Evolutionary conservation across 108 stramenopile genomes (phyloP), one percentile per base, ranked within the genome.

Genomic region (Cyclotella cryptica): DNA sequence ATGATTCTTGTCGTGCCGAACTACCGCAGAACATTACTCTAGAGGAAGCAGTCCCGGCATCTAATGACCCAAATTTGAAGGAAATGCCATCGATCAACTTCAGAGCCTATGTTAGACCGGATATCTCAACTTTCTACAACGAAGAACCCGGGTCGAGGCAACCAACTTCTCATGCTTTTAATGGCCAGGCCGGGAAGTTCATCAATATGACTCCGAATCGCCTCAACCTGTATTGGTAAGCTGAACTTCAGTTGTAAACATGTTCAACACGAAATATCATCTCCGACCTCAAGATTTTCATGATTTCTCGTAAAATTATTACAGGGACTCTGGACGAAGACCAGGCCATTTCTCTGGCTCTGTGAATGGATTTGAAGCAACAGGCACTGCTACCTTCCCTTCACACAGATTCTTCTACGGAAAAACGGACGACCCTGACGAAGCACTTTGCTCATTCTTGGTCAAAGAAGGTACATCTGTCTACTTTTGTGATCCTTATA

Each of bases 101-200:
- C 69, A 51, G 76, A 55, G 88, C 79, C 21, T 93, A 93, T 77
- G 90, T 93, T 21, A 72, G 82, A 61, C 93, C 93, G 6, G 90
- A 92, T 64, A 74, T 94, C 7, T 60, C 87, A 19, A 66, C 78
- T n/a, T 92, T 88, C 70, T 94, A 94, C 51, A 17, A 43, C 15
- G 64, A 65, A 51, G 30, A 47, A 8, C 64, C 78, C 6, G 82
- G 86, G 12, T 63, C 84, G 0, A 64, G 51, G 3, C 72, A 63
- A 10, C 64, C 71, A 11, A 73, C 77, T 0, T 45, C 66, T 42
- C 89, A 89, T 10, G 81, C 61, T 13, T 84, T 79, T 39, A 81
- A 85, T 19, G 92, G 92, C 51, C 70, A 85, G 54, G 87, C 88
- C 26, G 92, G 74, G 0, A 92, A 92, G 66, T 92, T 92, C 71